These are phyloP conservation scores for Taxawa tesnikishii DNA, from an alignment of 2,329 filamentous ascomycete species.

Conservation along the genomic window DNA sequence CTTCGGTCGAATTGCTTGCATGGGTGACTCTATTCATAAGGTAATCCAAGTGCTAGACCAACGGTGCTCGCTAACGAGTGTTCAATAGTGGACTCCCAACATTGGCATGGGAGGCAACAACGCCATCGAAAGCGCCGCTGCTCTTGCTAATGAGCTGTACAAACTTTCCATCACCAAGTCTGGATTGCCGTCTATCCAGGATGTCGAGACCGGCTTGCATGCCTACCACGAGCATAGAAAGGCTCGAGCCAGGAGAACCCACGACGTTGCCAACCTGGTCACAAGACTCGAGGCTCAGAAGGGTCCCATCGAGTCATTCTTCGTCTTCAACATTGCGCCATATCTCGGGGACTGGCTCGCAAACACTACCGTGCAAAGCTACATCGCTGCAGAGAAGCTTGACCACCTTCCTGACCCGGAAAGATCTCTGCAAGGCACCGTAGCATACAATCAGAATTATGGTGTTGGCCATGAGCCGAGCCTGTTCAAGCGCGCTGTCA, in stretches of 20 bases:
- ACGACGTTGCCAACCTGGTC: conserved; percentile 10
- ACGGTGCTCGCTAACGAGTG: background rate
- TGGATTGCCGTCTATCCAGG: conserved; percentile 1
- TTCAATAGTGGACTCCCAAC: no score
- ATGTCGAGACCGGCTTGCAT: conserved; percentile 7
- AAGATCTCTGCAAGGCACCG: conserved; percentile 12
- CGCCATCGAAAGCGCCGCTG: conserved; percentile 14
- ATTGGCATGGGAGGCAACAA: conserved; percentile 13
- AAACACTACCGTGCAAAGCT: background rate
- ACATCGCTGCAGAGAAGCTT: conserved; percentile 14
- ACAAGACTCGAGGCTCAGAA: conserved; percentile 11
- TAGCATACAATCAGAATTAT: conserved; percentile 17
- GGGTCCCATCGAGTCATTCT: conserved; percentile 1
- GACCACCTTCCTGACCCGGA: conserved; percentile 18
- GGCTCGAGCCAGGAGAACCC: conserved; percentile 8
- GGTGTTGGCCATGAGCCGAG: conserved; percentile 16
- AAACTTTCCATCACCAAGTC: conserved; percentile 6
- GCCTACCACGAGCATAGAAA: conserved; percentile 11
- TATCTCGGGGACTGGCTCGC: background rate
- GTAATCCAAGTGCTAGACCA: conserved; percentile 10
- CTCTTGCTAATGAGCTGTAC: conserved; percentile 13
- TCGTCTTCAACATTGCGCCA: conserved; percentile 1
- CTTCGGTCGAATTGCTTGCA: conserved; percentile 13
- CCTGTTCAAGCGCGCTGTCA: conserved; percentile 5
- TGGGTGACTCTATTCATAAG: conserved; percentile 16